phyloP scores from a whole-genome alignment of 1,284 basidiomycete species.

The Pterula multifida region DNA sequence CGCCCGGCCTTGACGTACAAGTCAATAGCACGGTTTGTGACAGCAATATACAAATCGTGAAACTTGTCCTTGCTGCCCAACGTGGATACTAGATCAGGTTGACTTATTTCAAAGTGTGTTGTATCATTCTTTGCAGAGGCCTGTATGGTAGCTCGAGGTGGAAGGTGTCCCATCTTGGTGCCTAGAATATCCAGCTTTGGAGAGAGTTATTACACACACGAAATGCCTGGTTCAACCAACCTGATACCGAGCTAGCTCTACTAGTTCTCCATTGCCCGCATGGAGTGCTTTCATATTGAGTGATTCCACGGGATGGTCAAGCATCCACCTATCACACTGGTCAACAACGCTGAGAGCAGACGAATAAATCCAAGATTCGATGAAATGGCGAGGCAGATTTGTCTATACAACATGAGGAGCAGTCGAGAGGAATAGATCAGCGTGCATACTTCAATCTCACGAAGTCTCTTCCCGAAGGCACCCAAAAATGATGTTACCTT shows the following conservation, averaged over 20 bases:
- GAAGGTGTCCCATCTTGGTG: slow-evolving; percentile 59
- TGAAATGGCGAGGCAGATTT: slow-evolving; percentile 66
- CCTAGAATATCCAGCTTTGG: slow-evolving; percentile 75
- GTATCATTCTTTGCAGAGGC: slow-evolving; percentile 56
- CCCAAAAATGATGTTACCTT: slow-evolving; percentile 67
- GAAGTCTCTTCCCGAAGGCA: slow-evolving; percentile 69
- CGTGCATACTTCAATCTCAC: slow-evolving; percentile 57
- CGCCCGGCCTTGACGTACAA: slow-evolving; percentile 73
- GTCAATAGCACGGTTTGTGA: slow-evolving; percentile 75
- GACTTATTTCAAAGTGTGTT: slow-evolving; percentile 33
- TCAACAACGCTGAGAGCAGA: slow-evolving; percentile 82
- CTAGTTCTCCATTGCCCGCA: slow-evolving; percentile 69
- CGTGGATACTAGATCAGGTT: slow-evolving; percentile 51
- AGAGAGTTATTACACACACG: slow-evolving; percentile 1
- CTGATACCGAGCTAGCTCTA: slow-evolving; percentile 74
- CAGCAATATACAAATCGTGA: slow-evolving; percentile 59
- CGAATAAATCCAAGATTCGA: slow-evolving; percentile 92
- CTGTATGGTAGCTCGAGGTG: slow-evolving; percentile 21
- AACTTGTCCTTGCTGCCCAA: slow-evolving; percentile 49
- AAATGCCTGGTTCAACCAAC: slow-evolving; percentile 24
- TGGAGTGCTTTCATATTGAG: slow-evolving; percentile 36
- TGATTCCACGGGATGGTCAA: slow-evolving; percentile 30
- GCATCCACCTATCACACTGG: slow-evolving; percentile 71
- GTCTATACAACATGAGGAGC: slow-evolving; percentile 27
- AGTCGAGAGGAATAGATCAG: slow-evolving; percentile 1